These are phyloP conservation scores for Exutisphaerella laricina DNA, from an alignment of 2,329 filamentous ascomycete species.

Conservation along the genomic window DNA sequence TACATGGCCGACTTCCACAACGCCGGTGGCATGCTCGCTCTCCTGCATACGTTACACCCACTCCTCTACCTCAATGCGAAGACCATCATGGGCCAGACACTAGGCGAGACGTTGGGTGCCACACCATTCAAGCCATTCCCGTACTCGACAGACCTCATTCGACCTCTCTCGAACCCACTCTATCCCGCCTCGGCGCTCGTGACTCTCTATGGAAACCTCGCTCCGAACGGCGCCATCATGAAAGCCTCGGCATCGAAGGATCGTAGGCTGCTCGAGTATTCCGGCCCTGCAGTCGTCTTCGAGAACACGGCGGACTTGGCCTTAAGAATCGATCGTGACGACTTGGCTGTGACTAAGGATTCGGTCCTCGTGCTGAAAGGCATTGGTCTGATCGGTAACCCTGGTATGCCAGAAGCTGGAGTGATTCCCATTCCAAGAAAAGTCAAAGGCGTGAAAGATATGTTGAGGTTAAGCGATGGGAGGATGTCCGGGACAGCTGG, in stretches of 20 bases:
- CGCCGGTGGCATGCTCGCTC: slow-evolving; percentile 47
- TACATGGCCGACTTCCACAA: slow-evolving; percentile 54
- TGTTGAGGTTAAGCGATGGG: slow-evolving; percentile 51
- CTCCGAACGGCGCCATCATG: slow-evolving; percentile 45
- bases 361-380: slow-evolving; percentile 46
- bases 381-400: slow-evolving; percentile 48
- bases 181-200: slow-evolving; percentile 43
- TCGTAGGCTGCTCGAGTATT: slow-evolving; percentile 40
- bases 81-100: slow-evolving; percentile 45
- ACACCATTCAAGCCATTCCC: slow-evolving; percentile 40
- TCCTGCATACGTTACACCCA: slow-evolving; percentile 44
- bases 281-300: slow-evolving; percentile 46
- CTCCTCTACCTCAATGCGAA: slow-evolving; percentile 43
- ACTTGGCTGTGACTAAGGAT: slow-evolving; percentile 40
- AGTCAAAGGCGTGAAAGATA: slow-evolving; percentile 47
- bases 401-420: slow-evolving; percentile 50
- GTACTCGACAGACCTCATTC: slow-evolving; percentile 41
- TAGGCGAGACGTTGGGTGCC: slow-evolving; percentile 43
- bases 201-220: slow-evolving; percentile 45
- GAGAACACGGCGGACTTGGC: slow-evolving; percentile 45
- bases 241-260: slow-evolving; percentile 50
- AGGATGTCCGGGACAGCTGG: slow-evolving; percentile 53
- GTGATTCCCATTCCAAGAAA: slow-evolving; percentile 49
- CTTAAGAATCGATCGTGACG: slow-evolving; percentile 42
- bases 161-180: slow-evolving; percentile 42